These are phyloP conservation scores for Aureobasidium subglaciale DNA, from an alignment of 2,329 filamentous ascomycete species.

Conservation along the genomic window DNA sequence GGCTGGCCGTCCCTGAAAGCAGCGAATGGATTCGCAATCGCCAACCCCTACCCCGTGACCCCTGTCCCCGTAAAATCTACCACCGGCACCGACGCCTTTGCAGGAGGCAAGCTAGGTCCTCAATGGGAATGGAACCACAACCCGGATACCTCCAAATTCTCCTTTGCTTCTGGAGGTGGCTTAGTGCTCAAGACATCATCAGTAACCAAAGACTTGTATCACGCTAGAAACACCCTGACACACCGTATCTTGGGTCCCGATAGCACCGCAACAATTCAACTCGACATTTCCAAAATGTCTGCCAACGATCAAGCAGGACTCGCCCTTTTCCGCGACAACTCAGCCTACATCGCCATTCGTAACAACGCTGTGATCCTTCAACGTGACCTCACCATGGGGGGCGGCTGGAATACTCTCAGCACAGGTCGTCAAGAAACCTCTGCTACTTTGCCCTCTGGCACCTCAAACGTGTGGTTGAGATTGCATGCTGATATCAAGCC, in stretches of 20 bases:
- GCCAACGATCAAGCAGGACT: slow-evolving; percentile 49
- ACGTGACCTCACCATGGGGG: slow-evolving; percentile 32
- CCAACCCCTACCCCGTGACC: slow-evolving; percentile 24
- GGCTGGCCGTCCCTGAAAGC: slow-evolving; percentile 44
- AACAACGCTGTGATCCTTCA: slow-evolving; percentile 33
- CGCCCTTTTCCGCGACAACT: slow-evolving; percentile 45
- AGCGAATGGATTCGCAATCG: slow-evolving; percentile 43
- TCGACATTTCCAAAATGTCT: slow-evolving; percentile 44
- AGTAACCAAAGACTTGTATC: slow-evolving; percentile 45
- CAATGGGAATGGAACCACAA: slow-evolving; percentile 60
- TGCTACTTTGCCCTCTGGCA: slow-evolving; percentile 15
- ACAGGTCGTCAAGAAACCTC: slow-evolving; percentile 26
- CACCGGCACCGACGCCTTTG: slow-evolving; percentile 42
- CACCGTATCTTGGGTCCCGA: slow-evolving; percentile 36
- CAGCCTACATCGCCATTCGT: slow-evolving; percentile 38
- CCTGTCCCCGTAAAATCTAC: slow-evolving; percentile 28
- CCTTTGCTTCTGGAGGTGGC: slow-evolving; percentile 33
- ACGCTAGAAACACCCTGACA: slow-evolving; percentile 37
- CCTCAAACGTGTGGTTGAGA: slow-evolving; percentile 27
- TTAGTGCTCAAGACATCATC: slow-evolving; percentile 44
- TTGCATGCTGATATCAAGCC: slow-evolving; percentile 32
- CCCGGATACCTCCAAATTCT: slow-evolving; percentile 44
- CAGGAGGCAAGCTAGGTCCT: slow-evolving; percentile 34
- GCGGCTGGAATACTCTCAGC: slow-evolving; percentile 27
- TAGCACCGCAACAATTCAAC: slow-evolving; percentile 42